Percentiles rank a stretch among this genome's conserved stretches.
Evolutionary conservation across 352 stramenopile species (phyloP).

Genomic region (Phytopythium cucurbitacearum): DNA sequence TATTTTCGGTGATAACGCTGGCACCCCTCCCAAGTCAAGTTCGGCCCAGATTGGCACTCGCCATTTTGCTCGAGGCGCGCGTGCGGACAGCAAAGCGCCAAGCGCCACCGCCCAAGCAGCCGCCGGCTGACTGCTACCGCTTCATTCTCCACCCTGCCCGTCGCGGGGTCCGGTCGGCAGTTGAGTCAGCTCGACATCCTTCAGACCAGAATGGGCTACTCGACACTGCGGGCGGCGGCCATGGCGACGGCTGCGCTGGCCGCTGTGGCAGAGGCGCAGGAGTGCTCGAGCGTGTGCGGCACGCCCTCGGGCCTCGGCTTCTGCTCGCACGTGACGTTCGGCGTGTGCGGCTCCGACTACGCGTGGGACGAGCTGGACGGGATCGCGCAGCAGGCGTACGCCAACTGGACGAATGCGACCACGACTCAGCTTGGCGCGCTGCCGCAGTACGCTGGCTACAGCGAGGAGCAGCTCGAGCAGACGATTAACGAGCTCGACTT

Average conservation of each 20-base stretch:
- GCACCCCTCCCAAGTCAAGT: not conserved
- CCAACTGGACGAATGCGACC: slow-evolving; percentile 47
- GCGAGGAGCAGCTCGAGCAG: slow-evolving; percentile 25
- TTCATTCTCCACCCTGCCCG: no score
- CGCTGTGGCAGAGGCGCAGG: slow-evolving; percentile 14
- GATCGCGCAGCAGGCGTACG: slow-evolving; percentile 33
- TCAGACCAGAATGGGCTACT: not conserved
- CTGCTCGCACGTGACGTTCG: slow-evolving; percentile 77
- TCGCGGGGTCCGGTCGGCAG: no score
- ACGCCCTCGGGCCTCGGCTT: slow-evolving; percentile 68
- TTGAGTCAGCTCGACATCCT: no score
- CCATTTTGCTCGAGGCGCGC: slow-evolving; percentile 4
- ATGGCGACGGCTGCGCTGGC: slow-evolving; percentile 7
- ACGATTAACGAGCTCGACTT: slow-evolving; percentile 50
- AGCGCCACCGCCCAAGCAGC: slow-evolving; percentile 1
- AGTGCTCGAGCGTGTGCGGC: slow-evolving; percentile 75
- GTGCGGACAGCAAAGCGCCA: slow-evolving; percentile 1
- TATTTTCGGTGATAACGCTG: no score
- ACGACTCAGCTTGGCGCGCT: slow-evolving; percentile 27
- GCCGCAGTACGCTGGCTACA: slow-evolving; percentile 46
- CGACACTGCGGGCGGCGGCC: not conserved
- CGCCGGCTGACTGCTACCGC: no score
- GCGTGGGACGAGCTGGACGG: slow-evolving; percentile 63
- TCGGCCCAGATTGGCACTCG: slow-evolving; percentile 1
- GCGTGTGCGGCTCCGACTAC: slow-evolving; percentile 49